Conservation (phyloP, 2,329 filamentous ascomycete species). For the Alternaria conjuncta region DNA sequence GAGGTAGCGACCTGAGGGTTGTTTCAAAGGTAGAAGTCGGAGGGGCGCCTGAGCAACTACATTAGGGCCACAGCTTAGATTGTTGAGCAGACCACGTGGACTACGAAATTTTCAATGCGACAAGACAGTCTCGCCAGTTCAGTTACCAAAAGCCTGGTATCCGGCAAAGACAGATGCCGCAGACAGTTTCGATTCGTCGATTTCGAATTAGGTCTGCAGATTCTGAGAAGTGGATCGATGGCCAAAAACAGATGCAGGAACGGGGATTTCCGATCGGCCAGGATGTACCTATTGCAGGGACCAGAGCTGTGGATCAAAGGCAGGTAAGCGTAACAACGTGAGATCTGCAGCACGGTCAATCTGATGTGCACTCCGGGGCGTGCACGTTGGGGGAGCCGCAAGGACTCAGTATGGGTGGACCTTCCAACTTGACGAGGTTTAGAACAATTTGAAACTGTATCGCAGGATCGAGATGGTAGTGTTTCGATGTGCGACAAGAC, state of each 20-base stretch:
- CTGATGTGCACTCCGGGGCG: background rate
- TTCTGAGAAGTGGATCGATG: conserved; percentile 2
- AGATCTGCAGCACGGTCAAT: background rate
- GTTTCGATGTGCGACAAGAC: background rate
- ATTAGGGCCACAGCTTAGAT: background rate
- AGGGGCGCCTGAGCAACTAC: background rate
- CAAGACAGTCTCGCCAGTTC: conserved; percentile 13
- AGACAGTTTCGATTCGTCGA: conserved; percentile 28
- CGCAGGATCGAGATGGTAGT: background rate
- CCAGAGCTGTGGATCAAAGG: conserved; percentile 28
- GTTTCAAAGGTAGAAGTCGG: background rate
- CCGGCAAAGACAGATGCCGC: conserved; percentile 27
- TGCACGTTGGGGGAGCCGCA: background rate
- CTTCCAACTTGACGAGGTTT: background rate
- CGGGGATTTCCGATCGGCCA: conserved; percentile 12
- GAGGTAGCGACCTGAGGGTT: background rate
- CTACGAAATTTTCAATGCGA: conserved; percentile 9
- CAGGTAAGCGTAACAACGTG: background rate
- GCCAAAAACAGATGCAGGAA: background rate
- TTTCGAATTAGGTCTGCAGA: conserved; percentile 11
- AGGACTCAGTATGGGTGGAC: background rate
- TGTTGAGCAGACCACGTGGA: background rate
- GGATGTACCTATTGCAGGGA: conserved; percentile 15
- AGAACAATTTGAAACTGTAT: background rate
- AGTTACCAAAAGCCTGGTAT: conserved; percentile 21